A percentile compares a stretch with the other conserved stretches of the same genome.
These are phyloP conservation scores for Russula brevipes DNA, from an alignment of 768 basidiomycete species.

Conservation along the genomic window DNA sequence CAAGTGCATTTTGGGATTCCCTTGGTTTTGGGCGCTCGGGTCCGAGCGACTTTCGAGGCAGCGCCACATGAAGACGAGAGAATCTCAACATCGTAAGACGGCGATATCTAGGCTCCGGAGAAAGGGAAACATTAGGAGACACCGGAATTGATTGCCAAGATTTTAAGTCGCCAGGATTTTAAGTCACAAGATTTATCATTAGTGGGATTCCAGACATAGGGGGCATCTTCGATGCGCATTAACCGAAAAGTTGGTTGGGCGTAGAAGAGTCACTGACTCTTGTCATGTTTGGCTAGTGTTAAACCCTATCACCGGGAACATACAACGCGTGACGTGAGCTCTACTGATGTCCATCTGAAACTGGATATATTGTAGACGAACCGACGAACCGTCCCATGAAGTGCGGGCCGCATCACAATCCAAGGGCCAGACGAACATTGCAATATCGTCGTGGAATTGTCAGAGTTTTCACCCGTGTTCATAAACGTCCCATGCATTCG, in stretches of 20 bases:
- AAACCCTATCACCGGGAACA: neutral
- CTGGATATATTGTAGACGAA: slow-evolving; percentile 4
- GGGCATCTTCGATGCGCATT: neutral
- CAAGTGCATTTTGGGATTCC: neutral
- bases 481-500: neutral
- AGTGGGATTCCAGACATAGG: neutral
- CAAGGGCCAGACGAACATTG: neutral
- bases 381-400: neutral
- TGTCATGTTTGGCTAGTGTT: neutral
- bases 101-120: neutral
- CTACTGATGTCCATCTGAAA: neutral
- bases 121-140: too few relatives aligned
- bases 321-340: neutral
- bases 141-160: neutral
- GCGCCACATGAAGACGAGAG: neutral
- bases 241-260: slow-evolving; percentile 2
- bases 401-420: neutral
- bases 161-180: neutral
- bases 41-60: neutral
- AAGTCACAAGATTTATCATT: neutral
- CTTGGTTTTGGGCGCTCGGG: neutral
- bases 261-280: neutral
- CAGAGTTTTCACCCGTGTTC: neutral
- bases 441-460: neutral
- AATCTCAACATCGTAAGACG: neutral